phyloP scores from a whole-genome alignment of 1,139 yeast species.

The Sugiyamaella xylanicola region DNA sequence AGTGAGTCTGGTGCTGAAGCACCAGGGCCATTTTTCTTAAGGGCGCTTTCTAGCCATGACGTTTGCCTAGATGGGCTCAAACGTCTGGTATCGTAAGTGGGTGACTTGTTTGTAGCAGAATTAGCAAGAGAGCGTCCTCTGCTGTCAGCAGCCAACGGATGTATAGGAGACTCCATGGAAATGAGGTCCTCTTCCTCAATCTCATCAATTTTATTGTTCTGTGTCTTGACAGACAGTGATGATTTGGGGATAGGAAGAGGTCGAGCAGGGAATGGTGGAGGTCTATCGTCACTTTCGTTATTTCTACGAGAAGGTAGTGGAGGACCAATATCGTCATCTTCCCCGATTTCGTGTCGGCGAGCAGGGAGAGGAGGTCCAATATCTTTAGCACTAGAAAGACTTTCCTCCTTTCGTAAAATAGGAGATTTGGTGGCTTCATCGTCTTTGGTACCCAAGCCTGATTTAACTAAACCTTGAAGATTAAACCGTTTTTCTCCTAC shows the following conservation, averaged over 20 bases:
- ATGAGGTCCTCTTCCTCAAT: neutral
- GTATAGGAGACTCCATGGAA: neutral
- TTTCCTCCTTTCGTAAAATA: too few relatives aligned
- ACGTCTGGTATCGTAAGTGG: slow-evolving; percentile 29
- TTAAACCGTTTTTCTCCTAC: too few relatives aligned
- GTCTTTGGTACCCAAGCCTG: too few relatives aligned
- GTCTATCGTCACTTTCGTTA: neutral
- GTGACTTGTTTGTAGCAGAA: neutral
- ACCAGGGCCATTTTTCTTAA: slow-evolving; percentile 31
- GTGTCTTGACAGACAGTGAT: neutral
- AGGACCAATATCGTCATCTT: slow-evolving; percentile 6
- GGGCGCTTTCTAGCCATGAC: slow-evolving; percentile 40
- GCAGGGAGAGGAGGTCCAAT: neutral
- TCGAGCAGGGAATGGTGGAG: slow-evolving; percentile 15
- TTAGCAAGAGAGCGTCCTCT: slow-evolving; percentile 3
- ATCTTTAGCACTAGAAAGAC: neutral
- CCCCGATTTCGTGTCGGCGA: neutral
- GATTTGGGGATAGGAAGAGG: slow-evolving; percentile 8
- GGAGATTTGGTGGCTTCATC: too few relatives aligned
- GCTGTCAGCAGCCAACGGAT: slow-evolving; percentile 10
- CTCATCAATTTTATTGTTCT: neutral
- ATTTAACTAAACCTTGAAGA: too few relatives aligned
- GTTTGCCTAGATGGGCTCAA: slow-evolving; percentile 37
- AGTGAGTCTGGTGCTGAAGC: slow-evolving; percentile 27
- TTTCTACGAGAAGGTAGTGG: slow-evolving; percentile 9